These are phyloP conservation scores for Debaryomyces fabryi DNA, from an alignment of 1,139 yeast genomes.

Conservation along the genomic window DNA sequence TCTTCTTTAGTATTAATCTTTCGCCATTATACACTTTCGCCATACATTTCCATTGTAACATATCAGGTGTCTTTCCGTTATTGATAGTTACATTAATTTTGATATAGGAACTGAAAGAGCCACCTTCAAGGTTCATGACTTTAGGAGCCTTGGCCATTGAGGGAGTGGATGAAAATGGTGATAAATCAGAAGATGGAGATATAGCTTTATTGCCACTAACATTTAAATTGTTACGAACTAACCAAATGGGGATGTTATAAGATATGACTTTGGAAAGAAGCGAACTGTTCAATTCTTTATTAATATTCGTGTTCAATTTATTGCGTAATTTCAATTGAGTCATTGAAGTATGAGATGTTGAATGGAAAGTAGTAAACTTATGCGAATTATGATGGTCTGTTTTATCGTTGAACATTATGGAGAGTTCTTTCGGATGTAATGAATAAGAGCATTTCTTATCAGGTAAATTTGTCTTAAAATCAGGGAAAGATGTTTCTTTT, in stretches of 20 bases:
- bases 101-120: constrained; percentile 34
- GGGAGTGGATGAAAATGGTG: constrained; percentile 15
- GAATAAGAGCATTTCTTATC: not conserved
- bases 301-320: constrained; percentile 8
- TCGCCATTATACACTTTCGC: constrained; percentile 33
- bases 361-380: constrained; percentile 18
- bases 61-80: constrained; percentile 11
- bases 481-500: constrained; percentile 8
- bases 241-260: constrained; percentile 13
- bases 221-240: constrained; percentile 10
- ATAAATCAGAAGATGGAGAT: constrained; percentile 1
- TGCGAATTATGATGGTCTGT: constrained; percentile 11
- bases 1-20: constrained; percentile 27
- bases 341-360: constrained; percentile 12
- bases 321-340: constrained; percentile 9
- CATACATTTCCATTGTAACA: constrained; percentile 40
- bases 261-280: constrained; percentile 6
- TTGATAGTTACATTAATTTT: constrained; percentile 22
- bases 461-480: not conserved
- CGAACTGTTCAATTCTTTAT: constrained; percentile 6
- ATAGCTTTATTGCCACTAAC: not conserved
- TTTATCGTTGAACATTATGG: constrained; percentile 14
- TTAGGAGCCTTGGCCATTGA: constrained; percentile 10
- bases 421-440: constrained; percentile 16
- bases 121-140: constrained; percentile 26